Evolutionary conservation across 139 green algal genomes (phyloP), one percentile per base, ranked within the genome.

Genomic region (Chlamydomonas urium): DNA sequence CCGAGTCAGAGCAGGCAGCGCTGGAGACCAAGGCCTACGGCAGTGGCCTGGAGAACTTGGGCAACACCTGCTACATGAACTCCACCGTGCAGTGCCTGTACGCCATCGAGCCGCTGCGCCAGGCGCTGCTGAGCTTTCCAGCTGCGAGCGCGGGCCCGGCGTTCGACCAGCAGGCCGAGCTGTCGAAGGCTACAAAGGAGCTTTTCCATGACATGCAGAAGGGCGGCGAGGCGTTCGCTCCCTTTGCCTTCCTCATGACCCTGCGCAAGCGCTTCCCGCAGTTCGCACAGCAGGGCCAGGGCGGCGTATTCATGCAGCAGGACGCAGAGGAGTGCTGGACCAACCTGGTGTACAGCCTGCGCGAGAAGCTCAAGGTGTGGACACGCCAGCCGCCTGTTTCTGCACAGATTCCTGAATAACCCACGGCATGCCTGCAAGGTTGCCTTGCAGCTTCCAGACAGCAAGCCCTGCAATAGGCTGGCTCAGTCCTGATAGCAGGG

Each of bases 11-110:
- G 73, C 89, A 93, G 24, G 79, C 93, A 59, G 53, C 68, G 47
- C 58, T 86, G 31, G 66, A 75, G 21, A 81, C 74, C 63, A 90
- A 90, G 69, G 74, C 81, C 33, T 96, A 93, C 66, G 86, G 87
- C 24, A 82, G 86, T 10, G 94, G 94, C 1, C 82, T 99, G 58
- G 53, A 91, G 62, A 99, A 99, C 82, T 83, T 98, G 35, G 94
- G 94, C 66, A 98, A 98, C 81, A 99, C 94, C 0, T 99, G 94
- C 88, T 99, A 99, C 85, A 98, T 98, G 94, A 98, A 98, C 83
- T 85, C 81, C 61, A 96, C 90, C 0, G 2, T 95, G 71, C 94
- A 99, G 84, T 98, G 91, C 75, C 82, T 99, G 53, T 85, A 79
- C 36, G 66, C 73, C 19, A 66, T 85, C 42, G 61, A 85, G 66